These are phyloP conservation scores for Candida manassasensis DNA, from an alignment of 805 yeast genomes.

Conservation along the genomic window DNA sequence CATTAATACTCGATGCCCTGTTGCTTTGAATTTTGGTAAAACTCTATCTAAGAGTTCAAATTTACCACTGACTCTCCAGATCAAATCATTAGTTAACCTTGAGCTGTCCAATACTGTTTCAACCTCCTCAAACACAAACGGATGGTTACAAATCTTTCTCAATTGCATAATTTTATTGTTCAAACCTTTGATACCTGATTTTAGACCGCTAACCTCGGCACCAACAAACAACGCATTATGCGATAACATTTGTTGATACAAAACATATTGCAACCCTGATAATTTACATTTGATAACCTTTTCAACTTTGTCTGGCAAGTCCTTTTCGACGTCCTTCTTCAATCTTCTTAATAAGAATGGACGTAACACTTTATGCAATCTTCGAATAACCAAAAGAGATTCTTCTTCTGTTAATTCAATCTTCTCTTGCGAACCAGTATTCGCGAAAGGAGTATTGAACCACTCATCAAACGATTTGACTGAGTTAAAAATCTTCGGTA, in stretches of 20 bases:
- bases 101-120: slow-evolving; percentile 65
- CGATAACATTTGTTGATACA: slow-evolving; percentile 76
- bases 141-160: slow-evolving; percentile 83
- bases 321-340: slow-evolving; percentile 84
- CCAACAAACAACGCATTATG: slow-evolving; percentile 68
- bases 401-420: slow-evolving; percentile 84
- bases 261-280: slow-evolving; percentile 63
- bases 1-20: slow-evolving; percentile 75
- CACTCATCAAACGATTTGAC: slow-evolving; percentile 85
- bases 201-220: slow-evolving; percentile 52
- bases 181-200: slow-evolving; percentile 68
- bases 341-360: slow-evolving; percentile 80
- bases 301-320: slow-evolving; percentile 79
- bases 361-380: slow-evolving; percentile 81
- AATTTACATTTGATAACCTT: slow-evolving; percentile 76
- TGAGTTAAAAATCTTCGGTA: slow-evolving; percentile 81
- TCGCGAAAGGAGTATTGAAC: slow-evolving; percentile 87
- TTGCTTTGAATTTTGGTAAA: slow-evolving; percentile 66
- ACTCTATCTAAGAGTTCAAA: slow-evolving; percentile 74
- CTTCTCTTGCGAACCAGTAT: slow-evolving; percentile 77
- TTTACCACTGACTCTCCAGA: slow-evolving; percentile 78
- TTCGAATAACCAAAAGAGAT: slow-evolving; percentile 70
- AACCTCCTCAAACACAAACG: slow-evolving; percentile 80
- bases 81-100: slow-evolving; percentile 55
- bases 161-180: slow-evolving; percentile 83